These are phyloP conservation scores for Beauveria bassiana DNA, from an alignment of 2,329 filamentous ascomycete genomes.

Conservation along the genomic window DNA sequence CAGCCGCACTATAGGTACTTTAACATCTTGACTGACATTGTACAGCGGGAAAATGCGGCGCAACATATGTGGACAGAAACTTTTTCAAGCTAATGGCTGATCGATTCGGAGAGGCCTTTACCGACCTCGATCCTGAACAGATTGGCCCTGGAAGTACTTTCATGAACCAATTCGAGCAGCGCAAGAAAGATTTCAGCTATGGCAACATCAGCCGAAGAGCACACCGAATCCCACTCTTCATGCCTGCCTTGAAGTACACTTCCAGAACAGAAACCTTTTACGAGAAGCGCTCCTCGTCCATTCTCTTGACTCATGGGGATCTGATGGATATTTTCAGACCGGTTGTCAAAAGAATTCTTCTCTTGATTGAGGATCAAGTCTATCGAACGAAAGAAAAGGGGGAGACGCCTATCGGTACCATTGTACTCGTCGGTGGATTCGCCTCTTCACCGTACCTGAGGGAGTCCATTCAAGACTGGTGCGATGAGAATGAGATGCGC, in stretches of 20 bases:
- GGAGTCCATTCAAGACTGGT: not conserved
- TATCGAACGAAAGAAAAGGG: not conserved
- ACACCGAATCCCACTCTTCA: not conserved
- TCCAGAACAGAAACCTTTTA: not conserved
- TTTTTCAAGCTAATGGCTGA: conserved; percentile 9
- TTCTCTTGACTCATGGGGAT: not conserved
- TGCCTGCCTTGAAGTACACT: not conserved
- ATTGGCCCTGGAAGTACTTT: conserved; percentile 15
- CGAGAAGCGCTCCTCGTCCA: not conserved
- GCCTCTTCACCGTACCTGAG: not conserved
- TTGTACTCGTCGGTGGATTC: not conserved
- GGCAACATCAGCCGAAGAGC: not conserved
- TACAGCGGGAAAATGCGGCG: conserved; percentile 13
- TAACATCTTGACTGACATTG: no score
- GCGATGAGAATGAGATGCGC: not conserved
- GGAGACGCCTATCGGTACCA: not conserved
- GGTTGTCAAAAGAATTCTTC: not conserved
- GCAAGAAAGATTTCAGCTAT: conserved; percentile 15
- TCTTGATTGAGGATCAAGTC: not conserved
- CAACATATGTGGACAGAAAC: conserved; percentile 12
- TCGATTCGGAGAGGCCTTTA: conserved; percentile 13
- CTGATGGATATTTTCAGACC: not conserved
- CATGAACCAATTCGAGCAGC: conserved; percentile 14
- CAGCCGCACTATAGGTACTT: no score
- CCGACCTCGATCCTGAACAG: not conserved